Base-by-base conservation (phyloP, 1,284 basidiomycete species). In the Tylopilus orsonianus region DNA sequence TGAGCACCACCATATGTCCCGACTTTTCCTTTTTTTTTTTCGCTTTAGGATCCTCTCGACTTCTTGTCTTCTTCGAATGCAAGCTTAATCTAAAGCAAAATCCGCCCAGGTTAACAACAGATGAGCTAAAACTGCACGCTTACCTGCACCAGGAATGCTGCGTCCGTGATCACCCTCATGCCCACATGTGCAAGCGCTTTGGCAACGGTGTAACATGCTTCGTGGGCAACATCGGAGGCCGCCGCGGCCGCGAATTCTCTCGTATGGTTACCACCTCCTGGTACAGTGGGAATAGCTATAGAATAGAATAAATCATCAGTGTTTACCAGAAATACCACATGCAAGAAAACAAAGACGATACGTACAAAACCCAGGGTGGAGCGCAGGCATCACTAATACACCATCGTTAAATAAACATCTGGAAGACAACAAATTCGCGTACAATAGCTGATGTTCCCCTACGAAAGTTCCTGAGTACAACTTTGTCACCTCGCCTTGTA, bases 371-470 rank as follows among this genome's bases (percentile, higher is more conserved):
- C 72, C 69, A 24, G 77, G 77, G 51, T 79, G 78, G 4, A 79
- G 61, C 16, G 69, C 65, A 30, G 74, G 75, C 40, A 78, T 59
- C n/a, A 66, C 75, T 77, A 16, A 20, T 10, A 46, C 7, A 27
- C 22, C 23, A 5, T 52, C n/a, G 49, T 37, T 19, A 29, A 36
- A 30, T 30, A 6, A 33, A 9, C 8, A 13, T 13, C 3, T 30
- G 8, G 7, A n/a, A n/a, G n/a, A 13, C 14, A 30, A 43, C 8
- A 33, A 36, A 23, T 12, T 7, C 12, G 10, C 48, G 33, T 61
- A 81, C 83, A 72, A 52, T 83, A 81, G 12, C 77, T 78, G 9
- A 85, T 72, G 51, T 84, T 81, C 10, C 84, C 84, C 83, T 85
- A 53, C 0, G 18, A 49, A 37, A 19, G 5, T 14, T 16, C 8